phyloP scores from a whole-genome alignment of 352 stramenopile genomes.

The Elongisporangium undulatum region DNA sequence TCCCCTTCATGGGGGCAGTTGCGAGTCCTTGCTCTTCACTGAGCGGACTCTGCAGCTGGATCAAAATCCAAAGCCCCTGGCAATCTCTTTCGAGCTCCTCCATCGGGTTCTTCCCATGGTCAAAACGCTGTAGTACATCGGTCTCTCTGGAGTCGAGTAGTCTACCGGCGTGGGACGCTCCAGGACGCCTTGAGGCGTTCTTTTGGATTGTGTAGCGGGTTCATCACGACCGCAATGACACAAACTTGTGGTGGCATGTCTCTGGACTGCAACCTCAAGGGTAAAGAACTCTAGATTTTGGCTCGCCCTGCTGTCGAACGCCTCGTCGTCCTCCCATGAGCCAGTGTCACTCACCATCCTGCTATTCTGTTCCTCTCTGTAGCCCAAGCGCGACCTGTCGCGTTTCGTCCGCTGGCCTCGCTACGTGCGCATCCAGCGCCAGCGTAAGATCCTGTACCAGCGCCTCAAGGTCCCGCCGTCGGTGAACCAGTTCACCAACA shows the following conservation, averaged over 20 bases:
- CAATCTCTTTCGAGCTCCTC: not conserved
- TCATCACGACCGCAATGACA: constrained; percentile 90
- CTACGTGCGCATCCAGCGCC: constrained; percentile 98
- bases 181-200: not conserved
- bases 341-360: not conserved
- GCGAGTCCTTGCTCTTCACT: not conserved
- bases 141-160: not conserved
- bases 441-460: constrained; percentile 98
- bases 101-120: not conserved
- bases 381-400: constrained; percentile 95
- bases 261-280: constrained; percentile 58
- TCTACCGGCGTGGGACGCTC: not conserved
- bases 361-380: constrained; percentile 14
- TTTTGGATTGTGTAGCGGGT: constrained; percentile 71
- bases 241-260: constrained; percentile 85
- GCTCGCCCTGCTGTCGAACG: constrained; percentile 8
- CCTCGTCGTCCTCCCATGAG: constrained; percentile 18
- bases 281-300: constrained; percentile 54
- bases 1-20: not conserved
- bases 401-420: constrained; percentile 98
- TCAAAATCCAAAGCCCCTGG: not conserved
- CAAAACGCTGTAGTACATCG: not conserved
- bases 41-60: not conserved
- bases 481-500: constrained; percentile 99
- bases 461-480: constrained; percentile 98